Base-by-base conservation (phyloP, 192 early-diverging fungal species). In the Gryganskiella cystojenkinii region DNA sequence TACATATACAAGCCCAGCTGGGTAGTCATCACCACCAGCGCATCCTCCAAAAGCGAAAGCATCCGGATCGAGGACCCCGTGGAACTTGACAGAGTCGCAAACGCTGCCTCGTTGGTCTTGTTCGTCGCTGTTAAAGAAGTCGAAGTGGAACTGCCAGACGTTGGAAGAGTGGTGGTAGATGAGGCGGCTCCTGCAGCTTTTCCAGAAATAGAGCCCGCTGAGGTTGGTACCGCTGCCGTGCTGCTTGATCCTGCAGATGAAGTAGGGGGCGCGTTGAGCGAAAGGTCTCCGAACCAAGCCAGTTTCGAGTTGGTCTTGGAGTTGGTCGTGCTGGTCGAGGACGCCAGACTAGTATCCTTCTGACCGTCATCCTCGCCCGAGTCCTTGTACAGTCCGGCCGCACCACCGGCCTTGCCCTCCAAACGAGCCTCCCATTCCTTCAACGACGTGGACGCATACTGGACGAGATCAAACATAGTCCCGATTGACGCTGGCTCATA, bases 401-500 rank as follows among this genome's bases (percentile, higher is more conserved):
- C 52, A 11, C 74, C 74, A 30, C 74, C 74, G 11, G 74, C 61
- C 56, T 78, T 78, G 49, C 74, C 74, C 28, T 78, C 74, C 61
- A 78, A 64, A 35, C 74, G 53, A 0, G 74, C 74, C 30, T 78
- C 74, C 74, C 74, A 78, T 28, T 78, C 74, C 61, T 69, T 78
- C 45, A 78, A 34, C n/a, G 74, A 78, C 20, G 74, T 78, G 55
- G 49, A 64, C 10, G 74, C 74, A 46, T 78, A 78, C 42, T 69
- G 66, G 17, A 69, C 67, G 24, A 78, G 46, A 31, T 83, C 82
- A 58, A 78, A 68, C 51, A 83, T 46, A 9, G 82, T 83, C 9
- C 82, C 82, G 30, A 83, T 75, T 45, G 82, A 78, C 11, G 69
- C 79, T 33, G 72, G 59, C 13, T 78, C 71, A 19, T 61, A 70